Evolutionary conservation across 2,329 filamentous ascomycete genomes (phyloP).

Genomic region (Colletotrichum endophyticum): DNA sequence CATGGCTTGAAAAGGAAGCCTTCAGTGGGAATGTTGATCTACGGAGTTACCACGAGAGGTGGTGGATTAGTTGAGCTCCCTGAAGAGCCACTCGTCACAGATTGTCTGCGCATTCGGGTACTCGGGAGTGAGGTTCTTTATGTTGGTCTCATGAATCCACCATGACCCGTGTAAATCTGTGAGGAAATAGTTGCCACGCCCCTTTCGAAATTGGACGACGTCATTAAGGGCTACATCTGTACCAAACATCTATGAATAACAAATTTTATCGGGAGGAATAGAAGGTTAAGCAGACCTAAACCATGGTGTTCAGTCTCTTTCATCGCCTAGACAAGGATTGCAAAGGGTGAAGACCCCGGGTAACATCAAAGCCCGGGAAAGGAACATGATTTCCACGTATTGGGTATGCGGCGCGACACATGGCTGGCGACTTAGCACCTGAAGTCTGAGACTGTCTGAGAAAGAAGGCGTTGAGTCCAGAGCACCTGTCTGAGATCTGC

Average conservation of each 20-base stretch:
- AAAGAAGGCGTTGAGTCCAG: background rate
- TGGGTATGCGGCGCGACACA: background rate
- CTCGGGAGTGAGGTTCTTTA: background rate
- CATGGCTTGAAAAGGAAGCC: background rate
- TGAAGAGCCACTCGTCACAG: fast-evolving
- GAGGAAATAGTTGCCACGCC: background rate
- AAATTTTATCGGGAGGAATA: fast-evolving
- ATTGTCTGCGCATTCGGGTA: background rate
- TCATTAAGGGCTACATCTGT: background rate
- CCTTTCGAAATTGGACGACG: background rate
- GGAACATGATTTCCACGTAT: background rate
- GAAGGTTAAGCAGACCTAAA: background rate
- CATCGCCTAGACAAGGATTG: background rate
- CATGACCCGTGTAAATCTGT: background rate
- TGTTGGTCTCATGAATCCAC: background rate
- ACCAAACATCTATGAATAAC: background rate
- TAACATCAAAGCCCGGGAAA: background rate
- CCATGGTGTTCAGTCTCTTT: background rate
- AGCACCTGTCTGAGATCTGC: background rate
- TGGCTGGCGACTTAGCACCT: fast-evolving
- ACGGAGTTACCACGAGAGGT: background rate
- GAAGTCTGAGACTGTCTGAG: background rate
- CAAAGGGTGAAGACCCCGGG: background rate
- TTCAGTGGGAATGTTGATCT: background rate
- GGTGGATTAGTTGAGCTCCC: background rate